phyloP scores from a whole-genome alignment of 305 asterid genomes.

The Salvia sclarea region DNA sequence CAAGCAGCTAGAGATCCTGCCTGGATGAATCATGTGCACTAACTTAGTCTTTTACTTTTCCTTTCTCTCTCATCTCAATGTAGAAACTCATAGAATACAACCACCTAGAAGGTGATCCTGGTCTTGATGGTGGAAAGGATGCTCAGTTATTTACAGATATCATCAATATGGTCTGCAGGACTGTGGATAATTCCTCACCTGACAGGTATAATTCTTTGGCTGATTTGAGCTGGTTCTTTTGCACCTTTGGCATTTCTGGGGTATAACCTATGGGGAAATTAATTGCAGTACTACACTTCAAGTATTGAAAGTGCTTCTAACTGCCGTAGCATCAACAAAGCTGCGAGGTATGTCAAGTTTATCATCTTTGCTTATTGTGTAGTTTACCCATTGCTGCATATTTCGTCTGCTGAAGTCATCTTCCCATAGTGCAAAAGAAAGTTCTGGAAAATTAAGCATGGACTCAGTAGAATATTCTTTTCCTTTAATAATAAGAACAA shows the following conservation, averaged over 20 bases:
- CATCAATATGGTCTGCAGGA: slow-evolving; percentile 82
- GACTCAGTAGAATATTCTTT: neutral
- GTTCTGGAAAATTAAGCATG: slow-evolving; percentile 16
- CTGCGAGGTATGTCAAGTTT: slow-evolving; percentile 72
- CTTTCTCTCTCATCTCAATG: slow-evolving; percentile 29
- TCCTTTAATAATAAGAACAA: neutral
- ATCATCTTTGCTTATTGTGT: slow-evolving; percentile 25
- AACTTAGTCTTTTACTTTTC: slow-evolving; percentile 20
- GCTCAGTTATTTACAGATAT: slow-evolving; percentile 73
- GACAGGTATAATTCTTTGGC: slow-evolving; percentile 67
- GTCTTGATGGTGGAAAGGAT: slow-evolving; percentile 83
- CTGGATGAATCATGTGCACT: slow-evolving; percentile 22
- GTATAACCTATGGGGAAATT: slow-evolving; percentile 38
- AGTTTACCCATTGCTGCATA: slow-evolving; percentile 20
- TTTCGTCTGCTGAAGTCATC: neutral
- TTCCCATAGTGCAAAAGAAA: neutral
- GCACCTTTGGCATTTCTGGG: slow-evolving; percentile 26
- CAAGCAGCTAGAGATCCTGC: slow-evolving; percentile 20
- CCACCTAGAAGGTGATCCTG: slow-evolving; percentile 99
- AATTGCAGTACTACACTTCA: slow-evolving; percentile 93
- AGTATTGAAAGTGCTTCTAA: slow-evolving; percentile 95
- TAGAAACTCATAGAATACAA: slow-evolving; percentile 99
- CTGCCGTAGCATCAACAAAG: slow-evolving; percentile 89
- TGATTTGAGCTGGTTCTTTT: slow-evolving; percentile 31
- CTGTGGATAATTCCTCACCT: slow-evolving; percentile 94